Evolutionary conservation across 2,329 filamentous ascomycete genomes (phyloP).

Genomic region (Fusarium sp.): DNA sequence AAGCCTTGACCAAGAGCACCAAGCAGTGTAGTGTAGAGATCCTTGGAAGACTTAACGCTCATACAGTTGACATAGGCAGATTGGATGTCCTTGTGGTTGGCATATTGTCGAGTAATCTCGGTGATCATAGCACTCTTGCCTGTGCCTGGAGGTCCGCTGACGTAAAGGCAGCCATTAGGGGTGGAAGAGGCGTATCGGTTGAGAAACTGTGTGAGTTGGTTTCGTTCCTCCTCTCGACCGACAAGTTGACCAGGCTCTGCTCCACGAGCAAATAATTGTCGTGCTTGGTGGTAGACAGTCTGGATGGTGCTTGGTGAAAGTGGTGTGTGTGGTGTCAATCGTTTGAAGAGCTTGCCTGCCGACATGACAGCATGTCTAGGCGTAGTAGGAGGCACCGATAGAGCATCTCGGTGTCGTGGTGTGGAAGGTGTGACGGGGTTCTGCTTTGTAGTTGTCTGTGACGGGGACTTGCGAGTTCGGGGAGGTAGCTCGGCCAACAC

Average conservation of each 20-base stretch:
- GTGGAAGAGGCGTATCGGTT: constrained; percentile 68
- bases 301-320: constrained; percentile 74
- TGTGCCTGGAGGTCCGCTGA: constrained; percentile 94
- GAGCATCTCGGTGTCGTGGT: constrained; percentile 81
- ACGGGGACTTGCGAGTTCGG: constrained; percentile 45
- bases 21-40: constrained; percentile 83
- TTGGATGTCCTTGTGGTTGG: constrained; percentile 65
- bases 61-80: constrained; percentile 94
- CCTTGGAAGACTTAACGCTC: constrained; percentile 89
- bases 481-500: constrained; percentile 51
- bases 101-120: constrained; percentile 75
- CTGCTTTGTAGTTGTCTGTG: constrained; percentile 51
- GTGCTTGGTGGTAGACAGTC: constrained; percentile 87
- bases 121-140: constrained; percentile 95
- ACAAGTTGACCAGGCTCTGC: constrained; percentile 79
- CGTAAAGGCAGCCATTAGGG: constrained; percentile 86
- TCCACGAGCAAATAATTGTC: constrained; percentile 86
- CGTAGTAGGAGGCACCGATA: constrained; percentile 77
- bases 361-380: constrained; percentile 87
- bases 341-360: constrained; percentile 77
- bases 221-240: constrained; percentile 76
- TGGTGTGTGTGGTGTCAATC: constrained; percentile 81
- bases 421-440: constrained; percentile 76
- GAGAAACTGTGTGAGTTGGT: constrained; percentile 77
- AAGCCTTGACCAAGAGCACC: constrained; percentile 72